phyloP scores from a whole-genome alignment of 1,284 basidiomycete genomes.

The Sporisorium exsertum region DNA sequence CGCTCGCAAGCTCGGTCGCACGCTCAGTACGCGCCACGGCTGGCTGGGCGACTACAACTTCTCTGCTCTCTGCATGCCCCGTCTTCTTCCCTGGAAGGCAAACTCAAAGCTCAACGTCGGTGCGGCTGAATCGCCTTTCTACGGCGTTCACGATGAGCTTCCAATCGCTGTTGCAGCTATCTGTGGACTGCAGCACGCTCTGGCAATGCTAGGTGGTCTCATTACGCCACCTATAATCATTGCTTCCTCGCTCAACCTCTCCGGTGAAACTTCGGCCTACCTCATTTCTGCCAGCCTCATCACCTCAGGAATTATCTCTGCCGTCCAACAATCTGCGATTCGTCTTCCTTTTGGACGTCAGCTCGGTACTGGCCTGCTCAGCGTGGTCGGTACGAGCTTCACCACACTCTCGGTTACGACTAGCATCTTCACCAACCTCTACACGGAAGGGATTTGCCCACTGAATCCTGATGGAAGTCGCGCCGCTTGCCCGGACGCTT shows the following conservation, averaged over 20 bases:
- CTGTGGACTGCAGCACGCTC: constrained; percentile 77
- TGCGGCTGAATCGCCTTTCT: constrained; percentile 51
- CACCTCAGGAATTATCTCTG: constrained; percentile 76
- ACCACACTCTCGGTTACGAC: constrained; percentile 81
- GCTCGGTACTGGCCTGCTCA: constrained; percentile 81
- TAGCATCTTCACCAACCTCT: constrained; percentile 77
- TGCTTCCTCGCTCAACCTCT: constrained; percentile 63
- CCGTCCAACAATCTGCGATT: constrained; percentile 80
- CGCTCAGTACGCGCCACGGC: constrained; percentile 36
- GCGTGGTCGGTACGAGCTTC: constrained; percentile 87
- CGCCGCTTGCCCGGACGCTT: constrained; percentile 73
- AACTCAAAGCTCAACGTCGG: constrained; percentile 22
- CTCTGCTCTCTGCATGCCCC: constrained; percentile 52
- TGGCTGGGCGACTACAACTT: constrained; percentile 62
- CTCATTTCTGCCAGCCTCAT: constrained; percentile 85
- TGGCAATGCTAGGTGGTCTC: constrained; percentile 82
- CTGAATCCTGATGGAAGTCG: constrained; percentile 76
- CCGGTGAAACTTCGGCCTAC: constrained; percentile 75
- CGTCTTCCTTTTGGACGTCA: constrained; percentile 76
- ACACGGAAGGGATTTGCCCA: constrained; percentile 81
- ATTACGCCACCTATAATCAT: constrained; percentile 82
- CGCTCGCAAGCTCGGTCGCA: constrained; percentile 6
- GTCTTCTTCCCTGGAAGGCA: constrained; percentile 53
- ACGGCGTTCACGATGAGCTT: constrained; percentile 57
- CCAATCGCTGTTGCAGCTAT: constrained; percentile 53